These are phyloP conservation scores for Fomitiporia mediterranea DNA, from an alignment of 1,284 basidiomycete species.

Conservation along the genomic window DNA sequence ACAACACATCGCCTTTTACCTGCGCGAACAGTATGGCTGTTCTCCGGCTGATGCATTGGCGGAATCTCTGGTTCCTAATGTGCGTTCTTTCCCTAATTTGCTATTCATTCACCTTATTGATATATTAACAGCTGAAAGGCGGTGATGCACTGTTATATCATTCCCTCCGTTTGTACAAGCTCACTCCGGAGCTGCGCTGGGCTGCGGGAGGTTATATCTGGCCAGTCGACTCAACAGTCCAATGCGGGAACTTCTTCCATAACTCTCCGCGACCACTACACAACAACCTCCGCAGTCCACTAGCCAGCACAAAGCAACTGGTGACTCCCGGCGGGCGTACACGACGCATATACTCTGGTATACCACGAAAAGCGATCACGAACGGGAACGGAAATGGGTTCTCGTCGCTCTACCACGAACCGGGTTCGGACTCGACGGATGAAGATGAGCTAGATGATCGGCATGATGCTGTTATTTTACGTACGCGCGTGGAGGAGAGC, in stretches of 20 bases:
- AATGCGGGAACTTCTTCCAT: conserved; percentile 47
- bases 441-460: conserved; percentile 31
- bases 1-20: conserved; percentile 64
- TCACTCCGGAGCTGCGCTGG: conserved; percentile 70
- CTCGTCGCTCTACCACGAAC: conserved; percentile 10
- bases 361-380: no score
- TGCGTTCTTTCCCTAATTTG: conserved; percentile 34
- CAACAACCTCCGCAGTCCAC: conserved; percentile 30
- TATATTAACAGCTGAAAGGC: conserved; percentile 56
- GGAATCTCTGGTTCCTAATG: conserved; percentile 63
- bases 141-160: conserved; percentile 71
- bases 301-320: background rate
- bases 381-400: conserved; percentile 6
- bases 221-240: conserved; percentile 66
- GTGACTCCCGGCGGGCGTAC: conserved; percentile 11
- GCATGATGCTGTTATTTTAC: conserved; percentile 44
- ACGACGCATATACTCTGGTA: conserved; percentile 11
- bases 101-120: conserved; percentile 2
- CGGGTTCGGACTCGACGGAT: conserved; percentile 14
- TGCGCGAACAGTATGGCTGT: conserved; percentile 66
- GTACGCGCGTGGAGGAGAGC: conserved; percentile 55
- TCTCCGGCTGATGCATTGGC: conserved; percentile 67
- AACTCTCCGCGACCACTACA: conserved; percentile 32
- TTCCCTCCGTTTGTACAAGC: conserved; percentile 69
- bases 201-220: conserved; percentile 76